Percentiles rank a stretch among this genome's conserved stretches.
These are phyloP conservation scores for Herpetospermum pedunculosum DNA, from an alignment of 306 rosid species.

Conservation along the genomic window DNA sequence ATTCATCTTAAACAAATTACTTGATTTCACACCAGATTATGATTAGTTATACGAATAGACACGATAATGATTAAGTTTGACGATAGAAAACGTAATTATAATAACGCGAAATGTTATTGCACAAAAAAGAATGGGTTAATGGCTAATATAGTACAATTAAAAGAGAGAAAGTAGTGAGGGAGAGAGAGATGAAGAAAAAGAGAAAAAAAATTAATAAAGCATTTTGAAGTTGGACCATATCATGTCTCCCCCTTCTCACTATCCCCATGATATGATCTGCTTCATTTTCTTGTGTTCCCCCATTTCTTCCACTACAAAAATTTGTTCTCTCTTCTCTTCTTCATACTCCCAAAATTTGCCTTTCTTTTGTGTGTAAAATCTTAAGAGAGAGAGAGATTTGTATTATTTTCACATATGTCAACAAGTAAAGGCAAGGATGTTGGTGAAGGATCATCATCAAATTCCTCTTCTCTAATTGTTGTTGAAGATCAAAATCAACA, in stretches of 20 bases:
- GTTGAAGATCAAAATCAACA: not conserved
- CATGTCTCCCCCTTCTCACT: slow-evolving; percentile 49
- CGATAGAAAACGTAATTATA: slow-evolving; percentile 23
- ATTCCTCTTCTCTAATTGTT: not conserved
- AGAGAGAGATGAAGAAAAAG: slow-evolving; percentile 24
- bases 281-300: slow-evolving; percentile 7
- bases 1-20: not conserved
- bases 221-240: slow-evolving; percentile 31
- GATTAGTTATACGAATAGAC: slow-evolving; percentile 15
- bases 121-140: slow-evolving; percentile 11
- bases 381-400: not conserved
- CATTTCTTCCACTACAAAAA: not conserved
- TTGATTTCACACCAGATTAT: not conserved
- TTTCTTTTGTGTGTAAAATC: not conserved
- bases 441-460: slow-evolving; percentile 36
- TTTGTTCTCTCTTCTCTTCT: not conserved
- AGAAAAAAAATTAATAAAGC: slow-evolving; percentile 34
- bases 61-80: slow-evolving; percentile 26
- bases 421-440: slow-evolving; percentile 35
- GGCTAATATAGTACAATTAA: slow-evolving; percentile 37
- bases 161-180: slow-evolving; percentile 17
- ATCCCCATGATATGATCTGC: slow-evolving; percentile 29
- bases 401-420: slow-evolving; percentile 15
- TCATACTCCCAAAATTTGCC: not conserved
- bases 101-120: not conserved